These are phyloP conservation scores for Effrenium voratum DNA, from an alignment of 73 alveolate species.

Conservation along the genomic window DNA sequence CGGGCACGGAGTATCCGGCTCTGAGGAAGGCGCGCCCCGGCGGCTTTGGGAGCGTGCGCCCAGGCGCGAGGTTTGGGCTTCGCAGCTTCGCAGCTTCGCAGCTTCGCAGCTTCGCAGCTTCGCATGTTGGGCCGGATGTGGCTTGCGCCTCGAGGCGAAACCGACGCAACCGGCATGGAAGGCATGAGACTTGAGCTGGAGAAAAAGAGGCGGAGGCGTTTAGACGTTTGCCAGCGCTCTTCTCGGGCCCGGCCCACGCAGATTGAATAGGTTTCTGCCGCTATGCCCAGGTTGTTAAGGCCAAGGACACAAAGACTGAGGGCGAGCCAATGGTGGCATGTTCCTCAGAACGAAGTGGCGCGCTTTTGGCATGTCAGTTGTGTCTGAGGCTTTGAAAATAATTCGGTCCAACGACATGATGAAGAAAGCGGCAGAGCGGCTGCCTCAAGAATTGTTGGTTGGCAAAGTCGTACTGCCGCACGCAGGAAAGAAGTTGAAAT, in stretches of 20 bases:
- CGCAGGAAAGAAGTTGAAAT: slow-evolving; percentile 65
- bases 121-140: neutral
- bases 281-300: slow-evolving; percentile 57
- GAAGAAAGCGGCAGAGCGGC: slow-evolving; percentile 56
- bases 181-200: slow-evolving; percentile 3
- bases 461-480: neutral
- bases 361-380: neutral
- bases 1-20: slow-evolving; percentile 21
- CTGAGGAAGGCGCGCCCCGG: neutral
- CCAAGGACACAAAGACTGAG: slow-evolving; percentile 72
- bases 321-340: slow-evolving; percentile 58
- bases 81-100: neutral
- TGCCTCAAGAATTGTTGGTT: neutral
- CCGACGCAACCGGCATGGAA: neutral
- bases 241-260: neutral
- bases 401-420: slow-evolving; percentile 92
- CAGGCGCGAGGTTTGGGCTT: neutral
- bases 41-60: slow-evolving; percentile 40
- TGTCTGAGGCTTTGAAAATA: slow-evolving; percentile 45
- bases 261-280: neutral
- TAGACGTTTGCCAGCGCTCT: neutral
- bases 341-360: neutral
- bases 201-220: too few relatives aligned
- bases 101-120: neutral
- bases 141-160: neutral